These are phyloP conservation scores for Mortierella hygrophila DNA, from an alignment of 192 early-diverging fungal genomes.

Conservation along the genomic window DNA sequence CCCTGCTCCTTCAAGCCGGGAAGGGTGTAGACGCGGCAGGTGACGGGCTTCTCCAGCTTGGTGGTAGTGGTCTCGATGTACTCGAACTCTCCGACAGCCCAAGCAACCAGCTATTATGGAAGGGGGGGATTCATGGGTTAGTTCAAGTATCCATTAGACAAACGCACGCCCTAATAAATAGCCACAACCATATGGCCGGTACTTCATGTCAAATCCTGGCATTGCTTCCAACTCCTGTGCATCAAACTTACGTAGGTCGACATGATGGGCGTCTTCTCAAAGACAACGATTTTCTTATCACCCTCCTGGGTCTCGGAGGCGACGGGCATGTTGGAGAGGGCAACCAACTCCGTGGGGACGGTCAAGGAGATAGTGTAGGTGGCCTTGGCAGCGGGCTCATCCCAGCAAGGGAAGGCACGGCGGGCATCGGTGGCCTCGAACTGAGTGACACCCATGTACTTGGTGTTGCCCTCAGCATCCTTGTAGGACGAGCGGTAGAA, in stretches of 20 bases:
- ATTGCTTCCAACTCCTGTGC: no score
- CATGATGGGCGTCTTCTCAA: constrained; percentile 93
- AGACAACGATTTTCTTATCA: constrained; percentile 86
- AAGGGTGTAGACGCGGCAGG: constrained; percentile 89
- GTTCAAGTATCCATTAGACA: neutral
- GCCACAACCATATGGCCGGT: no score
- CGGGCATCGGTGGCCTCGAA: constrained; percentile 95
- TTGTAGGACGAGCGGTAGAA: constrained; percentile 90
- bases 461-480: constrained; percentile 54
- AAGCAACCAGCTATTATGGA: constrained; percentile 75
- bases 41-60: constrained; percentile 81
- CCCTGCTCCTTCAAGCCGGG: constrained; percentile 85
- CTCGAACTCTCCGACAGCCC: constrained; percentile 92
- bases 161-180: no score
- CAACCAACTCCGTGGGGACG: constrained; percentile 80
- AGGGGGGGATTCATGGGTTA: neutral
- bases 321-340: constrained; percentile 94
- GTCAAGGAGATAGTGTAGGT: constrained; percentile 91
- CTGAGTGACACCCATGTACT: constrained; percentile 93
- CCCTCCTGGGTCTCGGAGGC: constrained; percentile 67
- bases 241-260: constrained; percentile 81
- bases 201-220: no score
- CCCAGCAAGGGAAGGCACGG: constrained; percentile 94
- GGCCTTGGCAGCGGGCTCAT: constrained; percentile 96
- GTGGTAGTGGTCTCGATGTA: constrained; percentile 87